These are phyloP conservation scores for Trichoderma hamatum DNA, from an alignment of 2,329 filamentous ascomycete genomes.

Conservation along the genomic window DNA sequence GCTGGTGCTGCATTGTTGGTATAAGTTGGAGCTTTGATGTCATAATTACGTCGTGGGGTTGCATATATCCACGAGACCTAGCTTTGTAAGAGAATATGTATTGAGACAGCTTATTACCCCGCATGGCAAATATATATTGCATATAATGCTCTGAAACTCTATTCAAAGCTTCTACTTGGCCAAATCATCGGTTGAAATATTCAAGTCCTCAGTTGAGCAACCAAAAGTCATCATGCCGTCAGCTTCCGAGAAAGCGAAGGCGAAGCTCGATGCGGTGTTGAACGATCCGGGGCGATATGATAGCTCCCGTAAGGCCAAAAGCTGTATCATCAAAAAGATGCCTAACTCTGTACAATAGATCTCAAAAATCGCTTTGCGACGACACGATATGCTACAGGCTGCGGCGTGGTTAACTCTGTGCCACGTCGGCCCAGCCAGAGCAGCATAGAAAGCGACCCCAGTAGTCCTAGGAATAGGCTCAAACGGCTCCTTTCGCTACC, in stretches of 20 bases:
- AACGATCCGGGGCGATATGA: constrained; percentile 21
- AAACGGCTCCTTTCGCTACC: constrained; percentile 12
- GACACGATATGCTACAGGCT: constrained; percentile 19
- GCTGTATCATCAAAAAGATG: neutral
- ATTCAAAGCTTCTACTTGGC: neutral
- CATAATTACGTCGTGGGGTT: constrained; percentile 7
- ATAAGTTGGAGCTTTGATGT: neutral
- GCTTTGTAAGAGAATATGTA: constrained; percentile 8
- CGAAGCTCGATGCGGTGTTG: constrained; percentile 21
- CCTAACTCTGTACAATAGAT: constrained; percentile 12
- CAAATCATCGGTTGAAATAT: neutral
- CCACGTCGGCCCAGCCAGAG: constrained; percentile 18
- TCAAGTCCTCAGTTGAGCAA: neutral
- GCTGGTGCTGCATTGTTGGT: neutral
- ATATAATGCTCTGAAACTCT: neutral
- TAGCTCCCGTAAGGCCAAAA: constrained; percentile 11
- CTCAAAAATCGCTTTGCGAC: constrained; percentile 20
- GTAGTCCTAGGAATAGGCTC: constrained; percentile 1
- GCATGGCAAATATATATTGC: constrained; percentile 10
- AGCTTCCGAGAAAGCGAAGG: constrained; percentile 12
- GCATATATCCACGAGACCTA: neutral
- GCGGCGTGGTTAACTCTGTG: constrained; percentile 15
- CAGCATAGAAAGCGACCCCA: constrained; percentile 3
- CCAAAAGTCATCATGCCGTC: constrained; percentile 13
- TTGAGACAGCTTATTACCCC: constrained; percentile 12